phyloP scores from a whole-genome alignment of 106 monocot species.

The Alisma plantagoaquatica region DNA sequence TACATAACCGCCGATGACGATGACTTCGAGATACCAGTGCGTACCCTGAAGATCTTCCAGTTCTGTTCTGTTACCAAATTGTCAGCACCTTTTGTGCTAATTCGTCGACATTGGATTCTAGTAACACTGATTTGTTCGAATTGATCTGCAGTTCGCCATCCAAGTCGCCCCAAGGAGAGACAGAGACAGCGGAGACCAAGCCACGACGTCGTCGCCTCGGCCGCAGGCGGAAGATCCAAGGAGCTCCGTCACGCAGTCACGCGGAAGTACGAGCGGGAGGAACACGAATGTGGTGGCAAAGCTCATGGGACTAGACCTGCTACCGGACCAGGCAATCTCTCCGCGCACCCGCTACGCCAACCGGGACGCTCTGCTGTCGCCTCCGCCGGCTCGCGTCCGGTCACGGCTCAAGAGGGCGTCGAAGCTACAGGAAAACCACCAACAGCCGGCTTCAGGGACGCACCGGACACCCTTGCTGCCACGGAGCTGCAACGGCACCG shows the following conservation, averaged over 20 bases:
- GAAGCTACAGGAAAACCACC: neutral
- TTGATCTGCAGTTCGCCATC: constrained; percentile 8
- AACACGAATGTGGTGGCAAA: constrained; percentile 18
- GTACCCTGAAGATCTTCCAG: neutral
- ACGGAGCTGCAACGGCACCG: constrained; percentile 3
- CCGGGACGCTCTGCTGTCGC: neutral
- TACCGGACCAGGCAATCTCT: constrained; percentile 1
- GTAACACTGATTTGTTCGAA: neutral
- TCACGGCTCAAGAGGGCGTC: neutral
- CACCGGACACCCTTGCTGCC: constrained; percentile 10
- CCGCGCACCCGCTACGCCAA: neutral
- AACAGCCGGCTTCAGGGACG: neutral
- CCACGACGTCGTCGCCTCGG: neutral
- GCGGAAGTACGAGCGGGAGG: neutral
- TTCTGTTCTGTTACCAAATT: neutral
- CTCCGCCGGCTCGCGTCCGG: neutral
- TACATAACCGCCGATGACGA: neutral
- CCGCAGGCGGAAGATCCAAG: neutral
- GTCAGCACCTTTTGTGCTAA: neutral
- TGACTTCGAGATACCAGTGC: constrained; percentile 5
- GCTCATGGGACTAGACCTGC: constrained; percentile 18
- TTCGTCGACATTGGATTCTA: neutral
- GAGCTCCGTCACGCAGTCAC: neutral
- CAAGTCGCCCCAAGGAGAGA: constrained; percentile 4
- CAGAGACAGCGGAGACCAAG: neutral